Conservation (phyloP, 257 asterid species). For the Verbena officinalis region DNA sequence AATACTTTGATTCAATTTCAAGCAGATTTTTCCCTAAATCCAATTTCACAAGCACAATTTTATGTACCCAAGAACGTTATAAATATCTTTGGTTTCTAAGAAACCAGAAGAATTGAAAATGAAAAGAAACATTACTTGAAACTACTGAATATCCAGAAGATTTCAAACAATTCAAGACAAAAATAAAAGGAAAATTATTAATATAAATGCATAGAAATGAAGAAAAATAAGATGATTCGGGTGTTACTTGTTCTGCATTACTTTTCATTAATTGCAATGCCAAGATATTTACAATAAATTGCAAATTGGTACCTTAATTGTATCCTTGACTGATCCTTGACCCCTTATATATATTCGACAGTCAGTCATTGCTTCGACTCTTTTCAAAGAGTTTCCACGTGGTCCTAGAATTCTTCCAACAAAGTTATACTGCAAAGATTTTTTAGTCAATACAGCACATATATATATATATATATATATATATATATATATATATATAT, state of each 20-base stretch:
- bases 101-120: background rate
- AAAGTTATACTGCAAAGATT: conserved; percentile 65
- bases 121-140: too few relatives aligned
- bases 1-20: background rate
- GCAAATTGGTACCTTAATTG: conserved; percentile 52
- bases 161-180: too few relatives aligned
- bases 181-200: background rate
- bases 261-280: background rate
- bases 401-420: conserved; percentile 86
- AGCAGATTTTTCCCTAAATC: background rate
- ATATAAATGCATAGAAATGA: background rate
- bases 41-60: background rate
- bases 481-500: too few relatives aligned
- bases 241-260: conserved; percentile 3
- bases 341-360: conserved; percentile 82
- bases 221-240: background rate
- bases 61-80: background rate
- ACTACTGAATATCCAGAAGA: too few relatives aligned
- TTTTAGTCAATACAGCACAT: conserved; percentile 33
- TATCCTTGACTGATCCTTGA: conserved; percentile 79
- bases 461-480: too few relatives aligned
- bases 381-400: conserved; percentile 83
- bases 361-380: conserved; percentile 77
- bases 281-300: background rate
- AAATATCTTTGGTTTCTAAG: background rate